Evolutionary conservation across 1,139 yeast species (phyloP), one percentile per base, ranked within the genome.

Genomic region (Taphrina confusa): DNA sequence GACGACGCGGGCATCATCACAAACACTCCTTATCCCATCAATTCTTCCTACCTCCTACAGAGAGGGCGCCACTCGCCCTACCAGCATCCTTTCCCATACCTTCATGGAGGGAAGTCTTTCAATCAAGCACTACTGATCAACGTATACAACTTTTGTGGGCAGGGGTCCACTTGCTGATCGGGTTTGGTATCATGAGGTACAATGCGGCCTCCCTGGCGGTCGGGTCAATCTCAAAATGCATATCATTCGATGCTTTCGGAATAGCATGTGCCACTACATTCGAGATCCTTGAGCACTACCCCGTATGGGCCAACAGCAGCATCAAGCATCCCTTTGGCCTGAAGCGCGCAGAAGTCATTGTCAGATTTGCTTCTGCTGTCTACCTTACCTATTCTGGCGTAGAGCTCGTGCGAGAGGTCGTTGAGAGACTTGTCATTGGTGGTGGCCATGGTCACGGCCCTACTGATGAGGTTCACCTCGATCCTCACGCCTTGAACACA

Each of bases 21-120:
- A 97, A 92, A 68, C 89, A 97, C 4, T 89, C 97, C n/a, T 96
- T 92, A 4, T 87, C 96, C 2, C 87, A 92, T 92, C 92, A 92
- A 71, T 80, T 91, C 70, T 92, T 92, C 72, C 96, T 88, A 70
- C 97, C 91, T 69, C 96, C 97, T 0, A 85, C 90, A 5, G 84
- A 82, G 14, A 76, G 83, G 45, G 84, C 86, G 11, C 84, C 90
- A 1, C 74, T 82, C 55, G 81, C 85, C 56, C 80, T 90, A 33
- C 95, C 96, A 0, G 84, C 85, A 50, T 83, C 87, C 63, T 80
- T 84, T 64, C 92, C 95, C 0, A 82, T 90, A 0, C 98, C 98
- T 0, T 85, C 82, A 20, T 69, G 80, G 23, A 70, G 72, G 18
- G 96, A 90, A 68, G 78, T 88, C 58, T 18, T 33, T 8, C 11